phyloP scores from a whole-genome alignment of 2,329 filamentous ascomycete genomes.

The Ceratocystis diversiconidia region DNA sequence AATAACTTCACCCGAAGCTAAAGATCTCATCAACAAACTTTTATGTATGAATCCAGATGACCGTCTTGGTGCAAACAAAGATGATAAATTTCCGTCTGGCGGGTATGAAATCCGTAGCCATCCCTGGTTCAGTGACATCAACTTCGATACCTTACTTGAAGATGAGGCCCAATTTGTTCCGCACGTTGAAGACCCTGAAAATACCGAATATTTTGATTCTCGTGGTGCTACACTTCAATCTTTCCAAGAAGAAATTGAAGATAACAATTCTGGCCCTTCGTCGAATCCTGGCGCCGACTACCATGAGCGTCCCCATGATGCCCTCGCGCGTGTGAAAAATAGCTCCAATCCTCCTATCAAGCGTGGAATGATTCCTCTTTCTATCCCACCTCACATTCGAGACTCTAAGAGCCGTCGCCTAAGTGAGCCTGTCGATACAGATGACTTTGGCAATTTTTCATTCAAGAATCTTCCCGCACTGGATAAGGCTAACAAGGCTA shows the following conservation, averaged over 20 bases:
- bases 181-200: conserved; percentile 81
- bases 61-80: conserved; percentile 70
- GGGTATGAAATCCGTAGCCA: conserved; percentile 85
- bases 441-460: conserved; percentile 91
- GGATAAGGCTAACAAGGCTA: conserved; percentile 97
- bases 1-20: conserved; percentile 65
- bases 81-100: conserved; percentile 68
- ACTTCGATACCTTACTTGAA: conserved; percentile 83
- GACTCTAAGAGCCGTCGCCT: conserved; percentile 76
- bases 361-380: conserved; percentile 81
- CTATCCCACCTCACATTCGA: conserved; percentile 90
- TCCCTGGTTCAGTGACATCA: conserved; percentile 73
- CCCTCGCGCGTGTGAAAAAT: conserved; percentile 74
- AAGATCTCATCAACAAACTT: conserved; percentile 85
- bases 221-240: conserved; percentile 82
- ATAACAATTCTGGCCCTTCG: conserved; percentile 63
- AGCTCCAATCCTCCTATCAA: conserved; percentile 47
- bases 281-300: conserved; percentile 57
- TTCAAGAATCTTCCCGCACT: conserved; percentile 96
- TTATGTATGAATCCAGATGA: conserved; percentile 72
- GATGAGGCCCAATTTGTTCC: conserved; percentile 95
- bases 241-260: conserved; percentile 88
- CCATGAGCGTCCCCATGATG: conserved; percentile 81
- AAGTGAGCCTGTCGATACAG: conserved; percentile 74
- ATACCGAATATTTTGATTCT: conserved; percentile 94